Evolutionary conservation across 352 stramenopile species (phyloP).

Genomic region (Albugo candida): DNA sequence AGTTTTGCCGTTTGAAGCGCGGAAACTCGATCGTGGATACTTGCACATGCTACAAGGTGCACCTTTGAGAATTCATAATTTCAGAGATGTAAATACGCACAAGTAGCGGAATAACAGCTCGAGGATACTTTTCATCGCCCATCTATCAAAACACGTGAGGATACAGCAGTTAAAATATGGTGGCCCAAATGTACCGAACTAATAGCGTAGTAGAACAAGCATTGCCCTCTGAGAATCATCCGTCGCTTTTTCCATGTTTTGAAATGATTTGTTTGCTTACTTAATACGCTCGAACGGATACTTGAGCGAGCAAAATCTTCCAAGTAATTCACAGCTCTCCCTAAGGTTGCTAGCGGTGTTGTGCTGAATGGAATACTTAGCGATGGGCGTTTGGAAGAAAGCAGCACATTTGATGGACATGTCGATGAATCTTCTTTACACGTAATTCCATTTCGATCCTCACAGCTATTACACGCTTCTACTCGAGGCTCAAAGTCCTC

Average conservation of each 20-base stretch:
- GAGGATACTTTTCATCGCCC: slow-evolving; percentile 67
- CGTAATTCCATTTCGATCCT: too few relatives aligned
- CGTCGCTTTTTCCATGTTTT: slow-evolving; percentile 81
- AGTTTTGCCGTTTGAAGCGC: slow-evolving; percentile 73
- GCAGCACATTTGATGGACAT: too few relatives aligned
- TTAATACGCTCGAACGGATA: slow-evolving; percentile 37
- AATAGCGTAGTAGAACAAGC: slow-evolving; percentile 77
- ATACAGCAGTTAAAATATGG: slow-evolving; percentile 1
- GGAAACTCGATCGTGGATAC: slow-evolving; percentile 57
- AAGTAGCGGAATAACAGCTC: slow-evolving; percentile 54
- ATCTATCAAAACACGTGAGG: slow-evolving; percentile 20
- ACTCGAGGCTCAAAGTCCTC: too few relatives aligned
- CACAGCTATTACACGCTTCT: too few relatives aligned
- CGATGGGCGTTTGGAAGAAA: slow-evolving; percentile 52
- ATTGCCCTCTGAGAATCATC: slow-evolving; percentile 76
- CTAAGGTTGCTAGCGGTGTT: too few relatives aligned
- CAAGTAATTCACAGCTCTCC: background rate
- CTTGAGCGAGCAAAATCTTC: too few relatives aligned
- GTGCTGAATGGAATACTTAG: slow-evolving; percentile 14
- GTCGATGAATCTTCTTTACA: too few relatives aligned
- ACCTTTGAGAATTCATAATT: background rate
- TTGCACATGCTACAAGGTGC: slow-evolving; percentile 21
- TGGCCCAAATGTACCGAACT: slow-evolving; percentile 29
- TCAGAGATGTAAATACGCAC: slow-evolving; percentile 7
- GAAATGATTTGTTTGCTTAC: slow-evolving; percentile 76